A percentile compares a stretch with the other conserved stretches of the same genome.
phyloP scores from a whole-genome alignment of 2,329 filamentous ascomycete species.

The Monosporascus sp. region DNA sequence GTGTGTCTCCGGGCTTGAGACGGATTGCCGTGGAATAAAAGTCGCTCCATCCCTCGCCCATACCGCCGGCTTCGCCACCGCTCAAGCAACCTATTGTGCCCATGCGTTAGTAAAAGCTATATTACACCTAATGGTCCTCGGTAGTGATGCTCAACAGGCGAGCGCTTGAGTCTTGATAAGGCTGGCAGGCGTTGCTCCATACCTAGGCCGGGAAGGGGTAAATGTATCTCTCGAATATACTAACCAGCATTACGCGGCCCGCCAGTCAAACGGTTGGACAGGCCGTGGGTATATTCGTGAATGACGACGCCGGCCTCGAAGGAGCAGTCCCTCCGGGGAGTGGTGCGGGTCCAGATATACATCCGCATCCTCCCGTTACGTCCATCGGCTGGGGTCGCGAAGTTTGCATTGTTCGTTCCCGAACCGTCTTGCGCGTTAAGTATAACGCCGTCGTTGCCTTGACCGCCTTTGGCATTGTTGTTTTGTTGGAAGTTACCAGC shows the following conservation, averaged over 20 bases:
- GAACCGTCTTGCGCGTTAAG: constrained; percentile 53
- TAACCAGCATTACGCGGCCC: constrained; percentile 44
- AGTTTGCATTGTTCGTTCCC: constrained; percentile 53
- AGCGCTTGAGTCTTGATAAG: too few relatives aligned
- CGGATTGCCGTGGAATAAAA: constrained; percentile 44
- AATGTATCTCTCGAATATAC: too few relatives aligned
- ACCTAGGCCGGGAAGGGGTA: too few relatives aligned
- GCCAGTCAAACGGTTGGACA: constrained; percentile 55
- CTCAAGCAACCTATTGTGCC: constrained; percentile 31
- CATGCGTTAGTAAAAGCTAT: too few relatives aligned
- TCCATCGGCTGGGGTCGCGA: constrained; percentile 49
- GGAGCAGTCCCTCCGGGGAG: constrained; percentile 45
- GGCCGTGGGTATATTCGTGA: constrained; percentile 52
- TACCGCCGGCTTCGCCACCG: constrained; percentile 37
- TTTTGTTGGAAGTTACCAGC: constrained; percentile 57
- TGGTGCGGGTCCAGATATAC: constrained; percentile 49
- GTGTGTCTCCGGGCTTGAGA: constrained; percentile 37
- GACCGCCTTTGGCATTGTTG: constrained; percentile 49
- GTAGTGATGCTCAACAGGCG: too few relatives aligned
- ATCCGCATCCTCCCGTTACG: constrained; percentile 50
- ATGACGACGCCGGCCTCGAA: constrained; percentile 57
- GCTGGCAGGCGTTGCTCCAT: too few relatives aligned
- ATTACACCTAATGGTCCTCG: too few relatives aligned
- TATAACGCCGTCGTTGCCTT: constrained; percentile 47
- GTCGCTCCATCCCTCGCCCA: constrained; percentile 48